Evolutionary conservation across 352 stramenopile species (phyloP).

Genomic region (Phytopythium oedochilum): DNA sequence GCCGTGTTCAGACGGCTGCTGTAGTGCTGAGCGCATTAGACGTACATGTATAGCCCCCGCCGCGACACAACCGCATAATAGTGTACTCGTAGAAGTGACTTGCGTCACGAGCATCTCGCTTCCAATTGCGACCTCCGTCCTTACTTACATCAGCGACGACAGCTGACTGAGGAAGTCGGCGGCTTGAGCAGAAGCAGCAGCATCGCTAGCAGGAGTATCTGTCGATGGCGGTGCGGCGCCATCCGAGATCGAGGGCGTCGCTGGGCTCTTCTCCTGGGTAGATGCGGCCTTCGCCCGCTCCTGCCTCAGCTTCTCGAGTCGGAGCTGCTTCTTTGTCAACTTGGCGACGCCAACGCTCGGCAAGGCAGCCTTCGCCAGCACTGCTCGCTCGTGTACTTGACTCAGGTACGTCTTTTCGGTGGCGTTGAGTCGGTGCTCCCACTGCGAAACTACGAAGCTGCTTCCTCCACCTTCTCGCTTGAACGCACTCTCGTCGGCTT

Average conservation of each 20-base stretch:
- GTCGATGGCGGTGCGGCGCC: too few species aligned
- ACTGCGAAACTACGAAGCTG: constrained; percentile 79
- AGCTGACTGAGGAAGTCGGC: constrained; percentile 62
- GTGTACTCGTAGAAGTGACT: neutral
- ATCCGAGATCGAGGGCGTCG: too few species aligned
- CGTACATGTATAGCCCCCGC: too few species aligned
- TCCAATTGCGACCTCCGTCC: neutral
- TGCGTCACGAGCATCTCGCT: neutral
- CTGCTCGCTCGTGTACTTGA: constrained; percentile 53
- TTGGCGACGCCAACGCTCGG: constrained; percentile 18
- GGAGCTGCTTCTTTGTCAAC: constrained; percentile 57
- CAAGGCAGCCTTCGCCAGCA: constrained; percentile 34
- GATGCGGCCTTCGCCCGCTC: constrained; percentile 17
- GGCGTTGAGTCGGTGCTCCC: constrained; percentile 66
- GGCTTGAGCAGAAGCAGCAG: constrained; percentile 35
- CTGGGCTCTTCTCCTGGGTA: neutral
- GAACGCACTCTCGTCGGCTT: neutral
- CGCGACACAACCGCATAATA: neutral
- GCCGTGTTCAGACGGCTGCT: too few species aligned
- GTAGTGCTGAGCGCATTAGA: too few species aligned
- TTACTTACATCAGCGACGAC: constrained; percentile 27
- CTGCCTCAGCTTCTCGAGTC: constrained; percentile 52
- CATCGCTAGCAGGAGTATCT: constrained; percentile 8
- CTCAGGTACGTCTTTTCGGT: constrained; percentile 59
- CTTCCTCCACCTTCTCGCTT: constrained; percentile 6